Conservation (phyloP, 1,284 basidiomycete genomes). For the Leccinum fallax region DNA sequence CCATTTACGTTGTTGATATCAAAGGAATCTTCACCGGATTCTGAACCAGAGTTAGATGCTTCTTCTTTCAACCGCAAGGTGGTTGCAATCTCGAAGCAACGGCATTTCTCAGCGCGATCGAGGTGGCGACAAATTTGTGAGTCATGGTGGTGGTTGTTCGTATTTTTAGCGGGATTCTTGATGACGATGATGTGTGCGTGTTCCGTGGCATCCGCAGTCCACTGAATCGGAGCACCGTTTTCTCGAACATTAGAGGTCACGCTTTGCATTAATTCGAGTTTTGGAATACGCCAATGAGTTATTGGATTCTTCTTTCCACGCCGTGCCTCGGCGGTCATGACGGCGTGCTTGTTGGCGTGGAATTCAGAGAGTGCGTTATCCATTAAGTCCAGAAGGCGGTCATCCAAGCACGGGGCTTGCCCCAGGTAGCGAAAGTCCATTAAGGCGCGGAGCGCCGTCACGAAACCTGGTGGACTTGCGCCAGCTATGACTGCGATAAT, state of each 20-base stretch:
- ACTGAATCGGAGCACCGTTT: background rate
- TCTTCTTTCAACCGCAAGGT: background rate
- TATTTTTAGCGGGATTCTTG: constrained; percentile 21
- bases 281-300: background rate
- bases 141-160: constrained; percentile 25
- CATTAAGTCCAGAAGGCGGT: background rate
- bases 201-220: background rate
- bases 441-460: background rate
- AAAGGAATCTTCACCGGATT: background rate
- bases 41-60: background rate
- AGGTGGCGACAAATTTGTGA: constrained; percentile 24
- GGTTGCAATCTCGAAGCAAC: constrained; percentile 2
- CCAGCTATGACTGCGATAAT: background rate
- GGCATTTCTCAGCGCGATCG: constrained; percentile 17
- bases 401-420: background rate
- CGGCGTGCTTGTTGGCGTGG: background rate
- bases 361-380: background rate
- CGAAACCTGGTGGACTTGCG: background rate
- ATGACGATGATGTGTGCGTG: constrained; percentile 24
- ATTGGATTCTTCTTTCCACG: background rate
- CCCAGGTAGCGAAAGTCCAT: background rate
- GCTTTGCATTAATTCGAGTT: background rate
- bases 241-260: background rate
- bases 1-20: background rate
- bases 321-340: background rate